phyloP scores from a whole-genome alignment of 352 stramenopile genomes.

The Plasmopara muralis region DNA sequence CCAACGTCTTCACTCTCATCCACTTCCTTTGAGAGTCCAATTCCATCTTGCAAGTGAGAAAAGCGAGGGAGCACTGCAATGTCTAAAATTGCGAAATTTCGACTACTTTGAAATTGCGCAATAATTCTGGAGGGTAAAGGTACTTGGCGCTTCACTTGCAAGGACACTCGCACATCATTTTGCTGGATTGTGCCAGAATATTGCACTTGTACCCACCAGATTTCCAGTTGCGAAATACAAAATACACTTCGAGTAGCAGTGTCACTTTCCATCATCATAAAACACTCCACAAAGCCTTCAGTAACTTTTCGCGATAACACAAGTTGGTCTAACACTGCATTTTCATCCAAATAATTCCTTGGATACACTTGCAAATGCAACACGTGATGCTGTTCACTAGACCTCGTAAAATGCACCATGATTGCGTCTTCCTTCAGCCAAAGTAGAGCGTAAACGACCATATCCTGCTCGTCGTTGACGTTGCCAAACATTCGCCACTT shows the following conservation, averaged over 20 bases:
- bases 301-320: conserved; percentile 29
- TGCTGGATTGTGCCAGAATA: conserved; percentile 36
- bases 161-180: conserved; percentile 30
- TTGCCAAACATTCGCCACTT: conserved; percentile 85
- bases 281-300: conserved; percentile 16
- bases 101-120: conserved; percentile 9
- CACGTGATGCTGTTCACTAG: conserved; percentile 43
- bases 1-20: conserved; percentile 26
- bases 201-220: conserved; percentile 51
- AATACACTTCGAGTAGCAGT: conserved; percentile 44
- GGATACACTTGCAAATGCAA: conserved; percentile 67
- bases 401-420: conserved; percentile 53
- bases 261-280: conserved; percentile 54
- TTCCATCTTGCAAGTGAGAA: conserved; percentile 45
- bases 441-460: conserved; percentile 52
- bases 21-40: background rate
- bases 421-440: conserved; percentile 66
- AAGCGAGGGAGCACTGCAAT: conserved; percentile 54
- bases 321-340: conserved; percentile 46
- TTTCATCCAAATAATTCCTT: conserved; percentile 67
- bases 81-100: conserved; percentile 23
- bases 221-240: conserved; percentile 45
- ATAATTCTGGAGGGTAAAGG: conserved; percentile 36
- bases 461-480: conserved; percentile 75
- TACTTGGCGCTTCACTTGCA: conserved; percentile 42